These are phyloP conservation scores for Buddleja alternifolia DNA, from an alignment of 257 asterid genomes.

Conservation along the genomic window DNA sequence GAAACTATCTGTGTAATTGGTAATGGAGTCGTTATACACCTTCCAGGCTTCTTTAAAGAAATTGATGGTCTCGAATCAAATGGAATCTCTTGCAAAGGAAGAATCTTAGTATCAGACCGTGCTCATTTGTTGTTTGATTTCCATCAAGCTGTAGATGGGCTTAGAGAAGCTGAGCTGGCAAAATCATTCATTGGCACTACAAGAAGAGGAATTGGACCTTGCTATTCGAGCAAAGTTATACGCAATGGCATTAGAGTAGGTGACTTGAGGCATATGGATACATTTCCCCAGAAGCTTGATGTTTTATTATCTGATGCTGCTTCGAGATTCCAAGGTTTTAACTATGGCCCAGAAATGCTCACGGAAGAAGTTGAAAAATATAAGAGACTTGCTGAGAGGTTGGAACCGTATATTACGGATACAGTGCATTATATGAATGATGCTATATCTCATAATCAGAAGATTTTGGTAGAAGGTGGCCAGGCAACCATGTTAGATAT, in stretches of 20 bases:
- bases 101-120: constrained; percentile 68
- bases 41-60: constrained; percentile 62
- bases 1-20: constrained; percentile 30
- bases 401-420: constrained; percentile 62
- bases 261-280: constrained; percentile 74
- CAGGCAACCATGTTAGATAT: constrained; percentile 74
- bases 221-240: constrained; percentile 66
- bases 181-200: constrained; percentile 72
- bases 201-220: constrained; percentile 67
- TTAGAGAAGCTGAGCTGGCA: constrained; percentile 62
- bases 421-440: constrained; percentile 63
- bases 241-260: constrained; percentile 66
- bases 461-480: constrained; percentile 72
- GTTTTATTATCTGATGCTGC: constrained; percentile 59
- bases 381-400: constrained; percentile 58
- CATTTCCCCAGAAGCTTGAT: constrained; percentile 65
- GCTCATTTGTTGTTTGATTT: constrained; percentile 69
- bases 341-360: constrained; percentile 60
- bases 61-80: constrained; percentile 61
- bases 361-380: constrained; percentile 60
- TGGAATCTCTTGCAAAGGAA: constrained; percentile 63
- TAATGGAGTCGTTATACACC: constrained; percentile 67
- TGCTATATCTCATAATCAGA: constrained; percentile 49
- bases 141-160: constrained; percentile 64
- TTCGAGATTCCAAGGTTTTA: constrained; percentile 54